A percentile compares a stretch with the other conserved stretches of the same genome.
Conservation (phyloP, 768 basidiomycete genomes). For the Agaricus blazei region DNA sequence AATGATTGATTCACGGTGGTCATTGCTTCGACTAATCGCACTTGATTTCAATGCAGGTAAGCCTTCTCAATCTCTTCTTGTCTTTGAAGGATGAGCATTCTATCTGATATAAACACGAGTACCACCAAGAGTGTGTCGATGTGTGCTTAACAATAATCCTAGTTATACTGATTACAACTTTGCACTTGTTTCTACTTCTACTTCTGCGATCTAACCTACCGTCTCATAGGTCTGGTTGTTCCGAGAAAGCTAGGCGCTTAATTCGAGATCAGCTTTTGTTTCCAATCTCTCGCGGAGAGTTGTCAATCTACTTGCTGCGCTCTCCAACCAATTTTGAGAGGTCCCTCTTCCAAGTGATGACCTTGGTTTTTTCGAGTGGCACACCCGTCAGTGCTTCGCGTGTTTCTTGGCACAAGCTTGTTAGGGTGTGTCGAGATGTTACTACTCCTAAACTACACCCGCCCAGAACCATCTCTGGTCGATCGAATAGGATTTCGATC, state of each 20-base stretch:
- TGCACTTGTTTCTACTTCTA: background rate
- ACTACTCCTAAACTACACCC: constrained; percentile 29
- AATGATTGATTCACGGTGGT: too few relatives aligned
- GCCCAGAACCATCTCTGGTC: constrained; percentile 29
- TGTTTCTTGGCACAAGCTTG: constrained; percentile 31
- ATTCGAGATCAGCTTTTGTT: background rate
- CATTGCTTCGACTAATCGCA: background rate
- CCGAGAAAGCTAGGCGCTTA: too few relatives aligned
- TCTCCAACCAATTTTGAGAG: constrained; percentile 30
- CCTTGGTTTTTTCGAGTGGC: constrained; percentile 29
- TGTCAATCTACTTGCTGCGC: constrained; percentile 31
- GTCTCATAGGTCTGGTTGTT: too few relatives aligned
- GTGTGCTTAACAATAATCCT: constrained; percentile 9
- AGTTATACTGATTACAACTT: constrained; percentile 7
- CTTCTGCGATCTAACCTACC: background rate
- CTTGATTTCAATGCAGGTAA: background rate
- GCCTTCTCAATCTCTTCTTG: background rate
- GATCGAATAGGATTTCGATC: constrained; percentile 28
- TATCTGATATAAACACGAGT: constrained; percentile 4
- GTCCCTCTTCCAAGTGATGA: constrained; percentile 13
- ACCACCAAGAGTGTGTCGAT: constrained; percentile 1
- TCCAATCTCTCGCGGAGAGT: constrained; percentile 12
- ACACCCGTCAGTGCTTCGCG: constrained; percentile 35
- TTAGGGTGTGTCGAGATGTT: constrained; percentile 40
- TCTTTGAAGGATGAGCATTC: background rate